Conservation (phyloP, 371 early-diverging fungal species). For the Polyrhizophydium stewartii region DNA sequence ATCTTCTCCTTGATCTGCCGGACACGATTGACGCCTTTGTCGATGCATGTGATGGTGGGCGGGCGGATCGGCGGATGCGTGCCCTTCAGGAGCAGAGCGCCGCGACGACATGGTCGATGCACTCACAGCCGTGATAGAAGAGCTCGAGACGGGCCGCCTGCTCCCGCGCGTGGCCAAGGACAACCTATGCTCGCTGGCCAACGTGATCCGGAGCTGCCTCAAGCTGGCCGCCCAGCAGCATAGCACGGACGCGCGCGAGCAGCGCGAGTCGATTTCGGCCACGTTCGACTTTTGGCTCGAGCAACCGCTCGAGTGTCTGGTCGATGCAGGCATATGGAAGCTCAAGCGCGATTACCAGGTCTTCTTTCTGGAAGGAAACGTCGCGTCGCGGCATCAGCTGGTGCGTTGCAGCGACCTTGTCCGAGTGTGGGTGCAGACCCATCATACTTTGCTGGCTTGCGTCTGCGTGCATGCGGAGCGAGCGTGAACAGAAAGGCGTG, state of each 20-base stretch:
- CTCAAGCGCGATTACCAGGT: slow-evolving; percentile 29
- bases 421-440: too few relatives aligned
- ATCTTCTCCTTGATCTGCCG: neutral
- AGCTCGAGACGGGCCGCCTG: slow-evolving; percentile 24
- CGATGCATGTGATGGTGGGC: neutral
- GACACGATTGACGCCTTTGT: neutral
- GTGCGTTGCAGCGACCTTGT: too few relatives aligned
- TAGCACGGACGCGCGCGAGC: slow-evolving; percentile 22
- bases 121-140: slow-evolving; percentile 23
- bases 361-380: slow-evolving; percentile 19
- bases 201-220: slow-evolving; percentile 26
- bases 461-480: too few relatives aligned
- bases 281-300: slow-evolving; percentile 34
- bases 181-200: slow-evolving; percentile 27
- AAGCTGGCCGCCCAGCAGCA: slow-evolving; percentile 21
- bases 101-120: slow-evolving; percentile 13
- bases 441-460: too few relatives aligned
- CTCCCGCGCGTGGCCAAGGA: slow-evolving; percentile 31
- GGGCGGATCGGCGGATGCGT: neutral
- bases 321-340: slow-evolving; percentile 33
- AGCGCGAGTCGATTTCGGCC: slow-evolving; percentile 19
- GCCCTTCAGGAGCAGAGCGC: neutral
- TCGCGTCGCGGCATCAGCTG: slow-evolving; percentile 7
- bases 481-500: too few relatives aligned
- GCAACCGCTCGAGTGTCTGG: slow-evolving; percentile 30